Conservation (phyloP, 1,284 basidiomycete species). For the Waitea zeae region DNA sequence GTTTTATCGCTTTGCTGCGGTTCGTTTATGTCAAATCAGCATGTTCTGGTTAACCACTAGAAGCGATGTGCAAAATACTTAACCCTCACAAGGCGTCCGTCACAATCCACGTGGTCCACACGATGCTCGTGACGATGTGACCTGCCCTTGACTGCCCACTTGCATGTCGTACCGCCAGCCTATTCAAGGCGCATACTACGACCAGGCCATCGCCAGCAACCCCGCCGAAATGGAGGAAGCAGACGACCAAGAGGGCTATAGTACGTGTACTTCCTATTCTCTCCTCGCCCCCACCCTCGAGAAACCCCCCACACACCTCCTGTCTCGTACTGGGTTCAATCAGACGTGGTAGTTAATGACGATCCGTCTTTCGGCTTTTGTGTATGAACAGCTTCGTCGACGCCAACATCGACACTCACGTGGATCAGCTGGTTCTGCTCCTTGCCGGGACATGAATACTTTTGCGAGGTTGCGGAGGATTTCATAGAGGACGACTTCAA, state of each 20-base stretch:
- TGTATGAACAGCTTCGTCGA: slow-evolving; percentile 51
- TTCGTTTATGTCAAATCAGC: no score
- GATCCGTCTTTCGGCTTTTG: neutral
- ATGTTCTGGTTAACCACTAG: no score
- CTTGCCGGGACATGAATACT: slow-evolving; percentile 96
- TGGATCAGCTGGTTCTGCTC: slow-evolving; percentile 99
- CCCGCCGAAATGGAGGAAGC: slow-evolving; percentile 55
- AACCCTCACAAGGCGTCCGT: no score
- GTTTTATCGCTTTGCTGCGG: no score
- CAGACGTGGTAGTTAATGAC: neutral
- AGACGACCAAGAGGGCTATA: slow-evolving; percentile 52
- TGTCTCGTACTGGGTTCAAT: slow-evolving; percentile 1
- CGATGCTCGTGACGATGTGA: no score
- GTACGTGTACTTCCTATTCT: slow-evolving; percentile 39
- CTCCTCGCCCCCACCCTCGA: slow-evolving; percentile 5
- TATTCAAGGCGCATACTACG: no score
- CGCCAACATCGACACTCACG: slow-evolving; percentile 75
- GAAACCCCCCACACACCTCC: slow-evolving; percentile 1
- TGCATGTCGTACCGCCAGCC: no score
- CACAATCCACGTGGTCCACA: no score
- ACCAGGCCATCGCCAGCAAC: no score
- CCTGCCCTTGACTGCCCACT: no score
- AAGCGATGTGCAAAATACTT: no score
- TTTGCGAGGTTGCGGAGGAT: slow-evolving; percentile 93
- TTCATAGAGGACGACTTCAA: slow-evolving; percentile 99